Evolutionary conservation across 2,329 filamentous ascomycete genomes (phyloP).

Genomic region (Graphiopsis chlorocephala): DNA sequence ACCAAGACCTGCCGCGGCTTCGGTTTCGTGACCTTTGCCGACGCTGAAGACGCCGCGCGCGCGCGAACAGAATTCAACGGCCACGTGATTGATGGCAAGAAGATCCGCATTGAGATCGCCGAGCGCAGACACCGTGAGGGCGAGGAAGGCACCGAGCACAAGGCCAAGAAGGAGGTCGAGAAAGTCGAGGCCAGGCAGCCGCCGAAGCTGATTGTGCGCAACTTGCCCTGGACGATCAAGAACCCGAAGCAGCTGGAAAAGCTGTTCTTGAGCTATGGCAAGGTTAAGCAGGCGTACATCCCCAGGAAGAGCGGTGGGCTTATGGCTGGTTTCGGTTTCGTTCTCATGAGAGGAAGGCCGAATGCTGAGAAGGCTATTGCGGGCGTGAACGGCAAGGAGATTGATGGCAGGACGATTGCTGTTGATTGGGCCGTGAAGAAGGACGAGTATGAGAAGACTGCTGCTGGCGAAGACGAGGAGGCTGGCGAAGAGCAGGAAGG

Average conservation of each 20-base stretch:
- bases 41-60: constrained; percentile 81
- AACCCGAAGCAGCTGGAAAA: constrained; percentile 73
- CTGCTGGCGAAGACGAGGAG: constrained; percentile 27
- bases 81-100: constrained; percentile 71
- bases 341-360: constrained; percentile 80
- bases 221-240: constrained; percentile 95
- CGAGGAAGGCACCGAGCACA: constrained; percentile 48
- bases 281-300: constrained; percentile 82
- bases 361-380: constrained; percentile 89
- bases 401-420: constrained; percentile 83
- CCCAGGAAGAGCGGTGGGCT: constrained; percentile 68
- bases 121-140: constrained; percentile 73
- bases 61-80: constrained; percentile 81
- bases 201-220: constrained; percentile 85
- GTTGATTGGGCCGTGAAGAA: constrained; percentile 98
- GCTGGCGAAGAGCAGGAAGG: constrained; percentile 36
- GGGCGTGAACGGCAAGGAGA: constrained; percentile 80
- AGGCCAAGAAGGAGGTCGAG: constrained; percentile 65
- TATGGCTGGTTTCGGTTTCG: constrained; percentile 87
- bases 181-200: constrained; percentile 64
- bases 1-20: constrained; percentile 89
- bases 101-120: constrained; percentile 82
- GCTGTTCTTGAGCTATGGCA: constrained; percentile 84
- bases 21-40: constrained; percentile 95
- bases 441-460: constrained; percentile 62